These are phyloP conservation scores for Didymella segeticola DNA, from an alignment of 2,329 filamentous ascomycete species.

Conservation along the genomic window DNA sequence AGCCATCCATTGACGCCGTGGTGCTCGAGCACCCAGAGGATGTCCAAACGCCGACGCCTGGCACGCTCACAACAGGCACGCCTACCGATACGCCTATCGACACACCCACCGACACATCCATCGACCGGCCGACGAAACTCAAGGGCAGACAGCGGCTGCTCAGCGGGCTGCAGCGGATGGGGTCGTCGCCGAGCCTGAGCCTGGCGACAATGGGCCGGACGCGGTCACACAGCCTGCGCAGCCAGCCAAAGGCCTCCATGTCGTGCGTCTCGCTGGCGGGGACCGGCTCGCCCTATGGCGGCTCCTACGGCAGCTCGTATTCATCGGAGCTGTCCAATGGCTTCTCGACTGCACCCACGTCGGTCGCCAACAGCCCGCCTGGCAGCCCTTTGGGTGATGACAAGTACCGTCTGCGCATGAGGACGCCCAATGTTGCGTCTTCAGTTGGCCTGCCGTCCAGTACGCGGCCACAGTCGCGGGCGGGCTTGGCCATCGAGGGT, in stretches of 20 bases:
- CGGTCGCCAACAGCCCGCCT: slow-evolving; percentile 56
- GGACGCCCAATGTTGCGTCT: slow-evolving; percentile 58
- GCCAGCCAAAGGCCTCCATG: slow-evolving; percentile 66
- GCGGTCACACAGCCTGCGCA: slow-evolving; percentile 72
- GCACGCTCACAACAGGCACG: slow-evolving; percentile 31
- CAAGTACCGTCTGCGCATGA: slow-evolving; percentile 61
- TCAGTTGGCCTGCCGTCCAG: slow-evolving; percentile 71
- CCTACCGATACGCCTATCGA: too few relatives aligned
- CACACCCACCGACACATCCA: too few relatives aligned
- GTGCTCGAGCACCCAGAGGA: slow-evolving; percentile 42
- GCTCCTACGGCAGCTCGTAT: slow-evolving; percentile 62
- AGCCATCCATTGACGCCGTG: slow-evolving; percentile 49
- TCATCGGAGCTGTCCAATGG: slow-evolving; percentile 64
- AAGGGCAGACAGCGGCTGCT: slow-evolving; percentile 75
- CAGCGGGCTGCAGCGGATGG: slow-evolving; percentile 78
- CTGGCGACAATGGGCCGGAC: slow-evolving; percentile 69
- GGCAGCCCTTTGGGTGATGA: slow-evolving; percentile 59
- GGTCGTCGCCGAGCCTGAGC: slow-evolving; percentile 79
- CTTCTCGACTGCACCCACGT: slow-evolving; percentile 63
- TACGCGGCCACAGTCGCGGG: slow-evolving; percentile 58
- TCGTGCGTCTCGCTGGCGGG: slow-evolving; percentile 69
- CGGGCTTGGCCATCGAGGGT: slow-evolving; percentile 48
- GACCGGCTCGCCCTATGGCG: slow-evolving; percentile 57
- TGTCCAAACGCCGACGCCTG: slow-evolving; percentile 20
- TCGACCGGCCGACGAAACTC: slow-evolving; percentile 62